These are phyloP conservation scores for Senna tora DNA, from an alignment of 306 rosid species.

Conservation along the genomic window DNA sequence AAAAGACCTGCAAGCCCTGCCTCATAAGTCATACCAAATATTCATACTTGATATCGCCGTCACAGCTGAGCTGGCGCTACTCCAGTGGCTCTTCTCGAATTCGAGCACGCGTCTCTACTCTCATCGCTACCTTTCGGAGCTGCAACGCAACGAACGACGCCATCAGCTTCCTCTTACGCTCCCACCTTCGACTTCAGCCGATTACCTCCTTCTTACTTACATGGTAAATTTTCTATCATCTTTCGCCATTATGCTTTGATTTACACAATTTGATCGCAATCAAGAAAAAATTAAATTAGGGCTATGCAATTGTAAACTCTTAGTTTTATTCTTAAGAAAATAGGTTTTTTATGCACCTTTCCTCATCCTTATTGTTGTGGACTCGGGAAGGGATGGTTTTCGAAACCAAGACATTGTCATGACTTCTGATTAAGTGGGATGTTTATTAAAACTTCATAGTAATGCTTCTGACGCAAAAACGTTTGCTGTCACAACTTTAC, in stretches of 20 bases:
- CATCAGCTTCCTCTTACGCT: not conserved
- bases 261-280: not conserved
- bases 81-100: not conserved
- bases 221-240: conserved; percentile 2
- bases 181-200: not conserved
- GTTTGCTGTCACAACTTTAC: not conserved
- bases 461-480: not conserved
- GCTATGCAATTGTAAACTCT: not conserved
- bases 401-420: not conserved
- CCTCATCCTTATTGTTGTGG: not conserved
- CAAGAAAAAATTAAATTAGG: not conserved
- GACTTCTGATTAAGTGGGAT: conserved; percentile 1
- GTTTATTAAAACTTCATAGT: not conserved
- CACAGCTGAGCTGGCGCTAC: not conserved
- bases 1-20: too few relatives aligned
- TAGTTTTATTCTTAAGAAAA: not conserved
- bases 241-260: not conserved
- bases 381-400: not conserved
- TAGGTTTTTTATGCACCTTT: not conserved
- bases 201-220: not conserved
- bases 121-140: conserved; percentile 12
- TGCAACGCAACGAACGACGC: not conserved
- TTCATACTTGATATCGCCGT: too few relatives aligned
- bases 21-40: too few relatives aligned
- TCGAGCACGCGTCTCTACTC: not conserved